Evolutionary conservation across 768 basidiomycete species (phyloP).

Genomic region (Fibroporia radiculosa): DNA sequence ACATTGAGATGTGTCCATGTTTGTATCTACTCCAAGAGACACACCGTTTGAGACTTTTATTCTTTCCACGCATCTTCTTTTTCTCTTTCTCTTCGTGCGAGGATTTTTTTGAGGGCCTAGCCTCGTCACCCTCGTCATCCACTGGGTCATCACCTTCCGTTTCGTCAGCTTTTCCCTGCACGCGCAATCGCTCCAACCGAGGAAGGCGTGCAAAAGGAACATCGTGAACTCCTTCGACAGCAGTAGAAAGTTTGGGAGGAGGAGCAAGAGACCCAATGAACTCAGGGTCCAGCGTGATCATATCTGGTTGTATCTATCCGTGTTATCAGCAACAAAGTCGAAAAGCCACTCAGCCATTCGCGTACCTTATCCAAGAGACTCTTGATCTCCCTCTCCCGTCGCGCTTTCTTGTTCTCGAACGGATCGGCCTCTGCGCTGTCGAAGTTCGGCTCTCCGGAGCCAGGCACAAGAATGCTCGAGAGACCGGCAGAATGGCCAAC

Average conservation of each 20-base stretch:
- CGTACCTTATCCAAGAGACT: slow-evolving; percentile 76
- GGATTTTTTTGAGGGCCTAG: slow-evolving; percentile 22
- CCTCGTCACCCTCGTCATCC: slow-evolving; percentile 30
- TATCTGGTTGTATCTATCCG: slow-evolving; percentile 80
- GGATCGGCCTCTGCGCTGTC: slow-evolving; percentile 93
- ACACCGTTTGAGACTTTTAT: slow-evolving; percentile 76
- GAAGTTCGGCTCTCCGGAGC: slow-evolving; percentile 90
- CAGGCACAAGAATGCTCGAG: slow-evolving; percentile 84
- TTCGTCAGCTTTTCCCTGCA: slow-evolving; percentile 67
- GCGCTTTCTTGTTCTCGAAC: slow-evolving; percentile 74
- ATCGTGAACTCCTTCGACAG: slow-evolving; percentile 34
- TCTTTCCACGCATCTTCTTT: slow-evolving; percentile 81
- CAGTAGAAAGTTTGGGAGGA: slow-evolving; percentile 49
- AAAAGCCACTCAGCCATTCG: too few species aligned
- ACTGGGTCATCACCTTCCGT: slow-evolving; percentile 37
- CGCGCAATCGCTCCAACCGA: slow-evolving; percentile 69
- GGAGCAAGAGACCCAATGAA: slow-evolving; percentile 65
- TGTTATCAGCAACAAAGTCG: not conserved
- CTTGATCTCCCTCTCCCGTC: slow-evolving; percentile 88
- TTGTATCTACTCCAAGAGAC: not conserved
- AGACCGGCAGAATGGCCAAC: slow-evolving; percentile 75
- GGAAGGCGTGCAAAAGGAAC: slow-evolving; percentile 67
- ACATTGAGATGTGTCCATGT: not conserved
- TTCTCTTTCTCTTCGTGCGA: slow-evolving; percentile 46
- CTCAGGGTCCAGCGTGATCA: slow-evolving; percentile 80